Conservation (phyloP, 352 stramenopile species). For the Blastocystis sp. region DNA sequence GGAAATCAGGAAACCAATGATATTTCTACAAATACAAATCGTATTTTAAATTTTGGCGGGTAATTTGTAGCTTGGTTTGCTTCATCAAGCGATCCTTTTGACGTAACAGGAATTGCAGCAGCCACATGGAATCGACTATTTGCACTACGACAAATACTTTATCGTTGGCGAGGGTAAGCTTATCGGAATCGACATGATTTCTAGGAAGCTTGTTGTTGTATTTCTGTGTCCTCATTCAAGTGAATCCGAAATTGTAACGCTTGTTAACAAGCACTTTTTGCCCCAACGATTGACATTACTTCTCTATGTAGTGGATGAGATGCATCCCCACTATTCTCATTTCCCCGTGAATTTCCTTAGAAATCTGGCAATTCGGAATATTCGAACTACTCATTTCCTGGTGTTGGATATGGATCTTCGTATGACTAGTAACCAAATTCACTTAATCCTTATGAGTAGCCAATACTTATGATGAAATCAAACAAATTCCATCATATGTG, state of each 20-base stretch:
- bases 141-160: slow-evolving; percentile 9
- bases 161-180: slow-evolving; percentile 33
- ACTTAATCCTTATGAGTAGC: not conserved
- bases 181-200: not conserved
- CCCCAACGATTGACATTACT: slow-evolving; percentile 4
- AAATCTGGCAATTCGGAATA: not conserved
- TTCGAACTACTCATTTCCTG: slow-evolving; percentile 38
- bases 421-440: not conserved
- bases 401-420: slow-evolving; percentile 62
- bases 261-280: not conserved
- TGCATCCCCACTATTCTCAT: slow-evolving; percentile 11
- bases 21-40: slow-evolving; percentile 27
- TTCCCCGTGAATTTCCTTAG: slow-evolving; percentile 58
- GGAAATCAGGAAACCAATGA: not conserved
- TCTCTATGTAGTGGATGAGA: not conserved
- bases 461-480: not conserved
- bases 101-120: slow-evolving; percentile 24
- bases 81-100: not conserved
- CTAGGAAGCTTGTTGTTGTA: slow-evolving; percentile 6
- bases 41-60: not conserved
- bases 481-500: not conserved
- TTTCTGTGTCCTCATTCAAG: not conserved
- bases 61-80: slow-evolving; percentile 9
- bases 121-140: slow-evolving; percentile 33
- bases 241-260: not conserved